These are phyloP conservation scores for Trichaptum fuscoviolaceum DNA, from an alignment of 768 basidiomycete genomes.

Conservation along the genomic window DNA sequence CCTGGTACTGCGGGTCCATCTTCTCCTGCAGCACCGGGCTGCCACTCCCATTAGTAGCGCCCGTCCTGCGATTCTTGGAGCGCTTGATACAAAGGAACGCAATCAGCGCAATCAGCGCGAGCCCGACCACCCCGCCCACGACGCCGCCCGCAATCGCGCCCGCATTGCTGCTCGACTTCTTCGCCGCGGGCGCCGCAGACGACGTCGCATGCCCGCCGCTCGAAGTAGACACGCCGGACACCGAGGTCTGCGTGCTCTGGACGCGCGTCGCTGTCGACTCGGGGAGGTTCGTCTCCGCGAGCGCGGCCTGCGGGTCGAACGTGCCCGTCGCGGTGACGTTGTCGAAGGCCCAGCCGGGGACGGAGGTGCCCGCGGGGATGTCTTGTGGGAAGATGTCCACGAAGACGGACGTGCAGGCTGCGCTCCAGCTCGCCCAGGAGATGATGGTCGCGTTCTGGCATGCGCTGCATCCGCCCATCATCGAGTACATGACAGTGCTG, in stretches of 20 bases:
- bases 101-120: conserved; percentile 35
- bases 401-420: conserved; percentile 39
- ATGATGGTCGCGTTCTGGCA: not conserved
- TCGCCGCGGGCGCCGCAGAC: conserved; percentile 18
- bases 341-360: conserved; percentile 62
- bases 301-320: not conserved
- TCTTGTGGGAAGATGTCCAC: conserved; percentile 29
- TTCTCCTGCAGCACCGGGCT: conserved; percentile 1
- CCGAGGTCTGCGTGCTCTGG: conserved; percentile 19
- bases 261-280: conserved; percentile 37
- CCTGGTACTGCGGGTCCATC: not conserved
- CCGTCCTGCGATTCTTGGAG: conserved; percentile 11
- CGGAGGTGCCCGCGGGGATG: conserved; percentile 43
- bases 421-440: conserved; percentile 43
- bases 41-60: not conserved
- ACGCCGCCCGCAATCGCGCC: conserved; percentile 66
- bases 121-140: conserved; percentile 46
- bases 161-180: conserved; percentile 25
- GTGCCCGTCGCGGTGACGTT: conserved; percentile 31
- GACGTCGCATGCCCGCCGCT: conserved; percentile 9
- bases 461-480: conserved; percentile 17
- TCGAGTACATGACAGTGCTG: conserved; percentile 49
- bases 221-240: conserved; percentile 12
- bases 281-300: conserved; percentile 18
- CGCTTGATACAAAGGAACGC: conserved; percentile 33